Evolutionary conservation across 2,329 filamentous ascomycete species (phyloP), one percentile per base, ranked within the genome.

Genomic region (Fusarium sp.): DNA sequence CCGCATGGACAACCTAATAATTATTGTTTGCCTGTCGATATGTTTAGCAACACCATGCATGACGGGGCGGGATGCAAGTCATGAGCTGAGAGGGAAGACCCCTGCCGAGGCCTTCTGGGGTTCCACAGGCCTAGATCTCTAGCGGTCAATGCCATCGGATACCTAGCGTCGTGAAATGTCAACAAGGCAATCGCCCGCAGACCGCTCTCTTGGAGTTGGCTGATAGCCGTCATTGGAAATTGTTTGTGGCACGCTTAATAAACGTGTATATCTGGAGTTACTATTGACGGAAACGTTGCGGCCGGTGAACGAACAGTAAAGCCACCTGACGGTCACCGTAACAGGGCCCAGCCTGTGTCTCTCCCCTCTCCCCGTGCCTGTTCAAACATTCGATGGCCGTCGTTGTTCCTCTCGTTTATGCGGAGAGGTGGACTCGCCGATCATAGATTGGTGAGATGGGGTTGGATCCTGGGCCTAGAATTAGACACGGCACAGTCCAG

Each of bases 1-100:
- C 49, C 49, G 55, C 48, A 15, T 18, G 31, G 48, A 51, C 22
- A 18, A 24, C 17, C n/a, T 24, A 51, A 14, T 36, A 20, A 36
- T 22, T 36, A 9, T 42, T 64, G 26, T 61, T 58, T 60, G 54
- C 26, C 45, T 18, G 51, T 57, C 49, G 55, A 59, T 69, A 75
- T 65, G 75, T 75, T 77, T 77, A 77, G 75, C 70, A 77, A 64
- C 65, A 73, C 61, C 38, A 60, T 62, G 65, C 65, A 69, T 62
- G 41, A 39, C 41, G 39, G 38, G 41, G 44, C 45, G 41, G 20
- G 22, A 69, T 67, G 74, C 72, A 77, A 49, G 72, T 54, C 45
- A 72, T 77, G 60, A 60, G 57, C 56, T 52, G 51, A 61, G 51
- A 58, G 63, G 52, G 49, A 58, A 68, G 41, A 70, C 57, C 72